Base-by-base conservation (phyloP, 805 yeast genomes). In the Nakazawaea sp. region DNA sequence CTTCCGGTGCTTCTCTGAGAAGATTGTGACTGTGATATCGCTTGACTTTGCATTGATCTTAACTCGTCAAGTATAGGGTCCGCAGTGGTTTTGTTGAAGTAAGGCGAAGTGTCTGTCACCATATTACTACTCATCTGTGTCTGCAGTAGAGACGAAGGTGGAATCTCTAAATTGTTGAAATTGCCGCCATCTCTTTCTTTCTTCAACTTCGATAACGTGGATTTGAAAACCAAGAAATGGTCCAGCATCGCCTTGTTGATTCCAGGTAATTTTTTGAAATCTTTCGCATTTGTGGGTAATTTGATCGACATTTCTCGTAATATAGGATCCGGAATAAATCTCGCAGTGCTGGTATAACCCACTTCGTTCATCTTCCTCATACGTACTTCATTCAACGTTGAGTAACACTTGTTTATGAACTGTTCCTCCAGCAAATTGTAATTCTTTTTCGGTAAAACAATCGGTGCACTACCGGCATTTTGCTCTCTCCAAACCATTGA, bases 241-340 rank as follows among this genome's bases (percentile, higher is more conserved):
- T 45, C 51, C 21, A 45, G 28, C 29, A 58, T 62, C 54, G 39
- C 54, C 5, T 30, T 48, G 19, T 55, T 50, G 15, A 68, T 53
- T 4, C 61, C 70, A 1, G 49, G 53, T 33, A 75, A 46, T 33
- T 49, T 52, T 5, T 61, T 54, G 51, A 63, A 81, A 28, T 66
- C 80, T 13, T 48, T 52, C 31, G 66, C 66, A 12, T 65, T 68
- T 2, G 64, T 61, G 1, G 88, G 87, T 23, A 80, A 58, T 34
- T 57, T 61, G 15, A 52, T 44, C 0, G 84, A 75, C 76, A 80
- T 69, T 30, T 74, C 78, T 42, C 66, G 64, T 40, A 79, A 50
- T 0, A 75, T 54, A 2, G 53, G 56, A 38, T 62, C 63, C 0
- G 64, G 50, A 8, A 64, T 60, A 35, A 66, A 56, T 1, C 61